These are phyloP conservation scores for Aspergillus sojae DNA, from an alignment of 2,329 filamentous ascomycete species.

Conservation along the genomic window DNA sequence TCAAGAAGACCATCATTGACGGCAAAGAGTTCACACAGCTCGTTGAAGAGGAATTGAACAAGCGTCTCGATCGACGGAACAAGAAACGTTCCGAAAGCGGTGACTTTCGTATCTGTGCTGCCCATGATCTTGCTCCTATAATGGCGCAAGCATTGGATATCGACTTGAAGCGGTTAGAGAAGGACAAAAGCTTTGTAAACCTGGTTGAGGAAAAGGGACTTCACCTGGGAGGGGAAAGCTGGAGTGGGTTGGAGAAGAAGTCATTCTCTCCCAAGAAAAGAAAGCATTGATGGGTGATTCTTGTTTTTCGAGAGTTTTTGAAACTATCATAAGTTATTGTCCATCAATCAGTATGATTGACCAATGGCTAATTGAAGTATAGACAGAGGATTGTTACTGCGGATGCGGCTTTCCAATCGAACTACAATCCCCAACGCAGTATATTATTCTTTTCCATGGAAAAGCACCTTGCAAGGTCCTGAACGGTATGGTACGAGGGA, in stretches of 20 bases:
- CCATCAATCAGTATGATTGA: too few species aligned
- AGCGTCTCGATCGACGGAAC: conserved; percentile 29
- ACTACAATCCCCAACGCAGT: too few species aligned
- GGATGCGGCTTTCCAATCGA: too few species aligned
- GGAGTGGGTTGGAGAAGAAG: conserved; percentile 8
- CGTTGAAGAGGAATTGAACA: conserved; percentile 23
- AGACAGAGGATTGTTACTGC: not conserved
- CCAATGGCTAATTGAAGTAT: too few species aligned
- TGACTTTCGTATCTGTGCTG: conserved; percentile 38
- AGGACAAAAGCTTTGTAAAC: conserved; percentile 22
- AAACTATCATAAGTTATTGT: not conserved
- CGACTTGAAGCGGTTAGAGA: conserved; percentile 29
- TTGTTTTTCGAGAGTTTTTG: not conserved
- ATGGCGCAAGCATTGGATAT: conserved; percentile 32
- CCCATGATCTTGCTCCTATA: conserved; percentile 36
- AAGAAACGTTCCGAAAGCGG: conserved; percentile 32
- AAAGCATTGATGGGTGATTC: not conserved
- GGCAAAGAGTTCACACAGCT: conserved; percentile 20
- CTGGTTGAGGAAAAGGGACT: conserved; percentile 15
- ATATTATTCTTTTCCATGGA: too few species aligned
- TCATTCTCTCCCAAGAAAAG: conserved; percentile 6
- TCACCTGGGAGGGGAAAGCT: not conserved
- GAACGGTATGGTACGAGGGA: too few species aligned
- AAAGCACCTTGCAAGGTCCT: too few species aligned
- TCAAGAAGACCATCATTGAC: conserved; percentile 14